Evolutionary conservation across 768 basidiomycete genomes (phyloP).

Genomic region (Ramaria rubella): DNA sequence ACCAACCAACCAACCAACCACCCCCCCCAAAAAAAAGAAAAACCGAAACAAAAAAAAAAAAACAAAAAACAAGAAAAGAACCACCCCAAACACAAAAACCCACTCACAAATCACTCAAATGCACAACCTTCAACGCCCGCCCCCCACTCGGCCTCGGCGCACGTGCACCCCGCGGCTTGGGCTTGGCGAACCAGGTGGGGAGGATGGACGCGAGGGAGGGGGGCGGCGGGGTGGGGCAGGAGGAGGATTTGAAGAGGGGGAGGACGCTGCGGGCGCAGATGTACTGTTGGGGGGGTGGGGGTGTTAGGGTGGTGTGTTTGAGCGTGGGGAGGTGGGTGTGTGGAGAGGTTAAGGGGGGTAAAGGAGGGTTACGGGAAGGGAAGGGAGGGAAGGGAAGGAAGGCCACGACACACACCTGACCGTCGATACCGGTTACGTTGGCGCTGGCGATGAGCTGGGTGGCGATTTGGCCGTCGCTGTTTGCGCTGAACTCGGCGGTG

Average conservation of each 20-base stretch:
- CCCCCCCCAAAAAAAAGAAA: too few species aligned
- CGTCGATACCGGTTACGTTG: slow-evolving; percentile 11
- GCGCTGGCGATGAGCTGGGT: slow-evolving; percentile 11
- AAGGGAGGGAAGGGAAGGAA: background rate
- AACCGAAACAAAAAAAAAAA: background rate
- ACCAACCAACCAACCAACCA: too few species aligned
- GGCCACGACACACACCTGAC: slow-evolving; percentile 5
- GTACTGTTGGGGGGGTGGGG: too few species aligned
- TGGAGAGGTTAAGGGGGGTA: too few species aligned
- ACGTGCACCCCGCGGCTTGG: slow-evolving; percentile 7
- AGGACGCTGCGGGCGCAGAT: slow-evolving; percentile 2
- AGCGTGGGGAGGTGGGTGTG: too few species aligned
- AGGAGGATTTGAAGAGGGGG: slow-evolving; percentile 4
- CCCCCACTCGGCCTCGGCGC: background rate
- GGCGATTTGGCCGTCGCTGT: slow-evolving; percentile 11
- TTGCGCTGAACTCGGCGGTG: slow-evolving; percentile 10
- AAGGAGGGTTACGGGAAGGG: too few species aligned
- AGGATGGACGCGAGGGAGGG: background rate
- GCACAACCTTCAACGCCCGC: background rate
- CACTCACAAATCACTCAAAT: slow-evolving; percentile 12
- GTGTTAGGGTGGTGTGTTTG: too few species aligned
- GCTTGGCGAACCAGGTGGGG: slow-evolving; percentile 5
- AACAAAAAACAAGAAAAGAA: background rate
- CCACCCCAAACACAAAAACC: background rate
- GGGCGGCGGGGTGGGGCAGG: background rate